Base-by-base conservation (phyloP, 768 basidiomycete species). In the Hygrocybe coccinea region DNA sequence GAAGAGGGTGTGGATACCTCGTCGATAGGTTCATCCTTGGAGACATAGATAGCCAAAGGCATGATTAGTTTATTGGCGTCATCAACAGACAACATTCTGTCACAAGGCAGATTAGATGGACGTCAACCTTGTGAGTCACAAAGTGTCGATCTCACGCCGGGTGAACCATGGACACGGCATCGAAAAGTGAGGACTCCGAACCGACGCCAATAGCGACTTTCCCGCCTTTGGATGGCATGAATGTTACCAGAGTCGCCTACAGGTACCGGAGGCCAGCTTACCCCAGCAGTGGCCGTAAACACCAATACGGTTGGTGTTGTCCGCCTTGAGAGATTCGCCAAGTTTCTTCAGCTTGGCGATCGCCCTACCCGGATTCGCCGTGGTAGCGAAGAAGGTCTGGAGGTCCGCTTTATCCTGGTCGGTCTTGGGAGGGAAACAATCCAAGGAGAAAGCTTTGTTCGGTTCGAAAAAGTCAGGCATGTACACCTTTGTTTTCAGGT, bases 401-500 rank as follows among this genome's bases (percentile, higher is more conserved):
- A 85, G 64, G 45, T 74, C 77, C 10, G 68, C 67, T 64, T 82
- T 80, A 46, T 80, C 76, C 60, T 78, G 69, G 43, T 79, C 76
- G 2, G 76, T 77, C 59, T 75, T 73, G 7, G 83, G 82, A 4
- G 84, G 84, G 65, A 77, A 83, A 51, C 76, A 71, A 19, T 74
- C 75, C 6, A 67, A 52, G 2, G 80, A 74, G 62, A 78, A 83
- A 1, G 84, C 75, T 37, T 67, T 65, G 25, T 78, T 67, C 8
- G 77, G 78, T 60, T 81, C 78, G 66, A 85, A 84, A 62, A 86
- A 82, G 65, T 86, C 84, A 24, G 84, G 85, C 80, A 86, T 83
- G 64, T 81, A 76, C 36, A 87, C 80, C 22, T 74, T 78, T 17
- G 79, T 79, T 5, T 77, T 73, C 34, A 84, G 66, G 12, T 76